Percentiles rank a stretch among this genome's conserved stretches.
Conservation (phyloP, 129 eudicot genomes). For the Artemisia tridentata region DNA sequence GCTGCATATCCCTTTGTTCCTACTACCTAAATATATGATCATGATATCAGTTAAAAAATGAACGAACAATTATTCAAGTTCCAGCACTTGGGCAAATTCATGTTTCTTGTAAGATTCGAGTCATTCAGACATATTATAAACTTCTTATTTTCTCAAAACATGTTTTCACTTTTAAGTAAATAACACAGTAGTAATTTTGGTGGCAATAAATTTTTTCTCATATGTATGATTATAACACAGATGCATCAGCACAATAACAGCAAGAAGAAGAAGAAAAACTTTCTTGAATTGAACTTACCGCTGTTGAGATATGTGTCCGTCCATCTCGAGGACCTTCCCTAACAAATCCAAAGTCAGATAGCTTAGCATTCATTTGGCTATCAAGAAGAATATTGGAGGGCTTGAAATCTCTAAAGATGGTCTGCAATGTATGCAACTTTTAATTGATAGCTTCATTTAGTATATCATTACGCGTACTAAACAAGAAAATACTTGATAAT, state of each 20-base stretch:
- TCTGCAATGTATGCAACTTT: constrained; percentile 31
- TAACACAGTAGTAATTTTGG: too few species aligned
- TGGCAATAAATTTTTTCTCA: neutral
- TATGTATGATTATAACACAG: constrained; percentile 2
- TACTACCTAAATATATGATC: constrained; percentile 39
- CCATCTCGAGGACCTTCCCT: constrained; percentile 85
- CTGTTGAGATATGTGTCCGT: constrained; percentile 71
- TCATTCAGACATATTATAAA: too few species aligned
- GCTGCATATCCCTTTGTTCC: constrained; percentile 86
- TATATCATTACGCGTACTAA: neutral
- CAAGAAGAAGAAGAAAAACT: neutral
- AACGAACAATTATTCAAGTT: too few species aligned
- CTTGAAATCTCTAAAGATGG: constrained; percentile 86
- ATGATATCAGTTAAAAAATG: too few species aligned
- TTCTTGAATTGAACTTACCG: constrained; percentile 44
- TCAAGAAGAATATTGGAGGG: constrained; percentile 89
- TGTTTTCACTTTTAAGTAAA: too few species aligned
- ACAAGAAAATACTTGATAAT: constrained; percentile 19
- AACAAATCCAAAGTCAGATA: constrained; percentile 90
- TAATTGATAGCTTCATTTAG: neutral
- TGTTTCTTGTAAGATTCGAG: too few species aligned
- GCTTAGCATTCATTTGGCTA: constrained; percentile 75
- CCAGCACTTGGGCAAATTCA: too few species aligned
- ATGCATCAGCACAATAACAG: neutral
- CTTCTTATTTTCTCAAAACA: too few species aligned